Conservation (phyloP, 2,329 filamentous ascomycete species). For the Emmonsiellopsis sp. region DNA sequence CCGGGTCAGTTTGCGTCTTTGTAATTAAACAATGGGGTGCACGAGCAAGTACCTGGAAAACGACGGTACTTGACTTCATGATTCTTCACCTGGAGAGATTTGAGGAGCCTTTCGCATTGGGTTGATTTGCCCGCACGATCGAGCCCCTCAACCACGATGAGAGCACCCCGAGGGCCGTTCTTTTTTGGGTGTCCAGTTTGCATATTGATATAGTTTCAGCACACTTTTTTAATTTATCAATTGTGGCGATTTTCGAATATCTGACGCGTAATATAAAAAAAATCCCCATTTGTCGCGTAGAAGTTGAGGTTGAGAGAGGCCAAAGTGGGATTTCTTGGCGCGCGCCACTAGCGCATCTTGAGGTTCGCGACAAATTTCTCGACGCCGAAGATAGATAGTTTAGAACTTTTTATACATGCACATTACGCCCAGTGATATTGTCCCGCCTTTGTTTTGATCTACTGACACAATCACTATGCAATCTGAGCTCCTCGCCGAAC, state of each 20-base stretch:
- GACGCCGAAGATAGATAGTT: no score
- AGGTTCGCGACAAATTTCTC: background rate
- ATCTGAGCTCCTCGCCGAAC: constrained; percentile 14
- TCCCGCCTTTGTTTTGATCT: background rate
- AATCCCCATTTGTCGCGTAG: background rate
- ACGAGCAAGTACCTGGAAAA: constrained; percentile 50
- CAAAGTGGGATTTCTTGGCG: background rate
- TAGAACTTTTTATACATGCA: background rate
- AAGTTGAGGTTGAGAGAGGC: background rate
- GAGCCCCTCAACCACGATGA: constrained; percentile 80
- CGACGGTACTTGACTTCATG: constrained; percentile 50
- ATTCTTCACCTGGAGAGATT: constrained; percentile 43
- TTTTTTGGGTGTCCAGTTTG: background rate
- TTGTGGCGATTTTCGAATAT: background rate
- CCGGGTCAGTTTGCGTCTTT: constrained; percentile 7
- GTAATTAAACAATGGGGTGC: background rate
- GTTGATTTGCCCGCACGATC: constrained; percentile 90
- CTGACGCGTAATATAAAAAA: background rate
- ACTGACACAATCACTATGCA: constrained; percentile 17
- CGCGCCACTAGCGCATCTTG: background rate
- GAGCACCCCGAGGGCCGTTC: constrained; percentile 44
- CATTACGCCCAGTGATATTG: background rate
- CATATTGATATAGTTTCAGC: background rate
- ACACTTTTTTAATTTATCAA: background rate
- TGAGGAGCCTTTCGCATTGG: constrained; percentile 63